These are phyloP conservation scores for Fonsecaea multimorphosa DNA, from an alignment of 2,329 filamentous ascomycete genomes.

Conservation along the genomic window DNA sequence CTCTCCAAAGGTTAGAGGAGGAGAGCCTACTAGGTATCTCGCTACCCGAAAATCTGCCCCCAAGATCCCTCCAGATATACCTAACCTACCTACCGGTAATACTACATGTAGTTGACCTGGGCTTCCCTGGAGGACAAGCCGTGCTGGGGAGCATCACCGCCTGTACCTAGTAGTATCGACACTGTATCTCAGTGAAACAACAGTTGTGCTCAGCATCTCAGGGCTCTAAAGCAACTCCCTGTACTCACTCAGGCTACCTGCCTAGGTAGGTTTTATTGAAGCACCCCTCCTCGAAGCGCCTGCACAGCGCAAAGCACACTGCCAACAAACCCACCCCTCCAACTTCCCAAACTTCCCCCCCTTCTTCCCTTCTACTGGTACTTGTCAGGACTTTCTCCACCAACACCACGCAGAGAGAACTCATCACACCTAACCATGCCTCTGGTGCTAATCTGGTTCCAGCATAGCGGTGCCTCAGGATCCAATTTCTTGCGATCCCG, in stretches of 20 bases:
- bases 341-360: background rate
- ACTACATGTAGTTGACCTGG: too few relatives aligned
- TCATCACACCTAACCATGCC: constrained; percentile 1
- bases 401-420: background rate
- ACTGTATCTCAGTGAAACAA: background rate
- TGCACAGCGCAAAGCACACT: background rate
- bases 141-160: background rate
- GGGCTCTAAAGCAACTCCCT: too few relatives aligned
- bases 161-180: background rate
- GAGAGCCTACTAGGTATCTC: too few relatives aligned
- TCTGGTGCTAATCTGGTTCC: constrained; percentile 17
- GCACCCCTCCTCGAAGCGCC: background rate
- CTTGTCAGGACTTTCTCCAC: background rate
- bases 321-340: constrained; percentile 6
- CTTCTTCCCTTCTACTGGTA: background rate
- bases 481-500: constrained; percentile 36
- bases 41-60: too few relatives aligned
- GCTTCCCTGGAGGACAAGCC: too few relatives aligned
- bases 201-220: background rate
- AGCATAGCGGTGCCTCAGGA: constrained; percentile 32
- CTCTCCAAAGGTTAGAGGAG: background rate
- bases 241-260: too few relatives aligned
- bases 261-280: too few relatives aligned
- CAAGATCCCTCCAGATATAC: too few relatives aligned
- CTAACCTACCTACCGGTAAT: too few relatives aligned